phyloP scores from a whole-genome alignment of 768 basidiomycete genomes.

The Imleria badia region DNA sequence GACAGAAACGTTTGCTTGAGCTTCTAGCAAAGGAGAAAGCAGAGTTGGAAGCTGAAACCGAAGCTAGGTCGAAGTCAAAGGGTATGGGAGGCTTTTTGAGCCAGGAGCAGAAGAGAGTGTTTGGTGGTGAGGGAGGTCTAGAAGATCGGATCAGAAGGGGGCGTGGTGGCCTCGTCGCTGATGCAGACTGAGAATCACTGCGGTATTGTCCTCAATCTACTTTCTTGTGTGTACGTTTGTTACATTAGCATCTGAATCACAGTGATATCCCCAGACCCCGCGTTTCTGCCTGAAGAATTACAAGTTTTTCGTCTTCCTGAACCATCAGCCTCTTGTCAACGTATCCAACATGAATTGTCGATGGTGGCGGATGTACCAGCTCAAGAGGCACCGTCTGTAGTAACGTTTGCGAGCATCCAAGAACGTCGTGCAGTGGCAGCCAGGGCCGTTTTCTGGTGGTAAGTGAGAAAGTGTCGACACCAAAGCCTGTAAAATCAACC shows the following conservation, averaged over 20 bases:
- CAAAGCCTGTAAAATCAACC: not conserved
- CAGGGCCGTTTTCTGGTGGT: not conserved
- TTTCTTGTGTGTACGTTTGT: constrained; percentile 7
- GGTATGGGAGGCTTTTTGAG: constrained; percentile 82
- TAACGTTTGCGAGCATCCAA: not conserved
- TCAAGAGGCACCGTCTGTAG: not conserved
- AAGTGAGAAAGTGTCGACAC: not conserved
- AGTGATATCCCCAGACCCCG: not conserved
- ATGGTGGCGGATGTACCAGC: not conserved
- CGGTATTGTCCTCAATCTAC: not conserved
- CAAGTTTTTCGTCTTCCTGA: not conserved
- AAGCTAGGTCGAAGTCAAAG: constrained; percentile 63
- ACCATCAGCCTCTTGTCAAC: not conserved
- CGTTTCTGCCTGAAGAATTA: not conserved
- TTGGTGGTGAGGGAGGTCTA: constrained; percentile 72
- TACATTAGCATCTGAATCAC: constrained; percentile 1
- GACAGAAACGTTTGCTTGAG: constrained; percentile 67
- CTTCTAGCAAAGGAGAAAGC: constrained; percentile 77
- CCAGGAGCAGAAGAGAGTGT: constrained; percentile 81
- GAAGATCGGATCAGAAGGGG: constrained; percentile 79
- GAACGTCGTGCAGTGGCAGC: not conserved
- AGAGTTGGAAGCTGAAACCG: constrained; percentile 71
- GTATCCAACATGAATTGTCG: not conserved
- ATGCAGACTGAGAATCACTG: constrained; percentile 34
- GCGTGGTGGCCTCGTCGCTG: constrained; percentile 66